Evolutionary conservation across 2,329 filamentous ascomycete species (phyloP).

Genomic region (Microcyclospora pomicola): DNA sequence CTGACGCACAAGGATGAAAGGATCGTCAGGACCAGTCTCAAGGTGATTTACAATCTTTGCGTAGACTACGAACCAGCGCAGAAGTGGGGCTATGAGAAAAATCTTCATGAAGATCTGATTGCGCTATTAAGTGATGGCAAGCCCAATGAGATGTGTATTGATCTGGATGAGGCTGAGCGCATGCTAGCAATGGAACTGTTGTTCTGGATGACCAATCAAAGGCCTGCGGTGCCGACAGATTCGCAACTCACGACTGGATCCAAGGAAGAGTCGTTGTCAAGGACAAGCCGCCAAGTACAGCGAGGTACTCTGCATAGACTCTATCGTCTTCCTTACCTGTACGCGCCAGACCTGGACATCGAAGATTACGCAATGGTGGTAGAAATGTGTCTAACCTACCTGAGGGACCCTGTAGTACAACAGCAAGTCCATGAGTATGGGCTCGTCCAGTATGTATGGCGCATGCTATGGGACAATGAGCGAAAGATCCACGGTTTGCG

Average conservation of each 20-base stretch:
- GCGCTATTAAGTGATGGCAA: not conserved
- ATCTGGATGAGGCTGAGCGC: not conserved
- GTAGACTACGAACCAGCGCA: conserved; percentile 21
- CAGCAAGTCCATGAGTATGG: conserved; percentile 7
- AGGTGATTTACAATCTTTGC: conserved; percentile 32
- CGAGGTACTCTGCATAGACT: conserved; percentile 5
- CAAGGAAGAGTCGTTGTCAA: conserved; percentile 1
- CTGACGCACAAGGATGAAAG: conserved; percentile 3
- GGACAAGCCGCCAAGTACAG: conserved; percentile 1
- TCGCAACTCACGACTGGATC: not conserved
- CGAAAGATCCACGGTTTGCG: not conserved
- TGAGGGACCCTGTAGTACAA: conserved; percentile 14
- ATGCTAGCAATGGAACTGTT: conserved; percentile 13
- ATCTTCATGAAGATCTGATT: conserved; percentile 10
- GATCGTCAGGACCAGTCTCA: conserved; percentile 17
- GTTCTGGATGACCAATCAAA: conserved; percentile 16
- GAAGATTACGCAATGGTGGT: conserved; percentile 12
- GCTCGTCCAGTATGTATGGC: conserved; percentile 10
- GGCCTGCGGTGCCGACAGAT: conserved; percentile 3
- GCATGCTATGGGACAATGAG: conserved; percentile 8
- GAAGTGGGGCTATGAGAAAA: conserved; percentile 10
- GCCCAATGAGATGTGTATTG: not conserved
- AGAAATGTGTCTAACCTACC: conserved; percentile 13
- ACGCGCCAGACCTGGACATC: conserved; percentile 3
- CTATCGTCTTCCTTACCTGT: conserved; percentile 4